Evolutionary conservation across 2,329 filamentous ascomycete species (phyloP), one percentile per base, ranked within the genome.

Genomic region (Sclerotinia spermophila): DNA sequence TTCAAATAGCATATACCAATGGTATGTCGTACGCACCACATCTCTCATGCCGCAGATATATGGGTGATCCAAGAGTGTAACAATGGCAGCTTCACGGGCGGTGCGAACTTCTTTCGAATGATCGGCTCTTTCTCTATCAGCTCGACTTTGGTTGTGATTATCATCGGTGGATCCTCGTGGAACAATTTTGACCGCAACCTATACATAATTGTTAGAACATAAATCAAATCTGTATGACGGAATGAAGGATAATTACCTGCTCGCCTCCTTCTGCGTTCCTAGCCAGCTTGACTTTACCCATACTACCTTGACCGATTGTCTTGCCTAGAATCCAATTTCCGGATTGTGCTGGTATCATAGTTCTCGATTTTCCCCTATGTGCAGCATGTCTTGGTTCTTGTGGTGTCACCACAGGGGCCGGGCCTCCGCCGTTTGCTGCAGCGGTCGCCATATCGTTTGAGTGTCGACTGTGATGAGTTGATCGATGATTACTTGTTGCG

Each of bases 1-100:
- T 83, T 99, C 96, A 79, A 97, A 99, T 67, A 99, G 89, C 96
- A 99, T 99, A 82, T 99, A 99, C 96, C 96, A 99, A 82, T 99
- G 96, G 80, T 97, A 96, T 78, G 96, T 95, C 66, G 96, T 98
- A 71, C 94, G 91, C 70, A 98, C 92, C 38, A 97, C 94, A 82
- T 99, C 96, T 75, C 94, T 90, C 86, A 99, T 92, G 71, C 92
- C 94, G 80, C 96, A 98, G 71, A 99, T 96, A 79, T 97, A 96
- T 21, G 95, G 96, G 78, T 98, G 96, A 78, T 94, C 93, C 71
- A 97, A 87, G 62, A 99, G 88, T 38, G 93, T 97, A 73, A 97
- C 95, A 78, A 99, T 98, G 75, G 96, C 96, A 56, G 96, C 95
- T 81, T 99, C 96, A 78, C 96, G 89, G 55, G 95, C 94, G 21